Evolutionary conservation across 106 monocot species (phyloP).

Genomic region (Agapanthus africanus): DNA sequence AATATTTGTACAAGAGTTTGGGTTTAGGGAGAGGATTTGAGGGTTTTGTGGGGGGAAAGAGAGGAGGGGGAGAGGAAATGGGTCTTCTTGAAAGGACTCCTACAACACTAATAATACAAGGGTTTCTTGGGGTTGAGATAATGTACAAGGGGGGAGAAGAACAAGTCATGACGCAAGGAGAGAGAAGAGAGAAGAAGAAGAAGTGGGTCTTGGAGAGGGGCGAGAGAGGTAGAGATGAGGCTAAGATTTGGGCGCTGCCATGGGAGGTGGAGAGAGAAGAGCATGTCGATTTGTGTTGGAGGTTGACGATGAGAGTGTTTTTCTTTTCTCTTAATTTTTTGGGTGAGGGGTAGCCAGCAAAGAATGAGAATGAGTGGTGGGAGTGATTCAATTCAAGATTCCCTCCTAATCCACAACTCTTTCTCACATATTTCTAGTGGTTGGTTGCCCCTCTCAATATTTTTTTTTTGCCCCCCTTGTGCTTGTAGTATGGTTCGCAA

Average conservation of each 20-base stretch:
- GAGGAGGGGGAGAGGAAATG: conserved; percentile 2
- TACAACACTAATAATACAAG: too few relatives aligned
- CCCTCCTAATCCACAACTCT: conserved; percentile 33
- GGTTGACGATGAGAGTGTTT: too few relatives aligned
- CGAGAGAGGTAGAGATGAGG: not conserved
- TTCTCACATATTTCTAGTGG: not conserved
- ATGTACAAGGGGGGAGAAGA: conserved; percentile 32
- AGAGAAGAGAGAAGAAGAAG: conserved; percentile 3
- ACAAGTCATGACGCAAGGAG: conserved; percentile 14
- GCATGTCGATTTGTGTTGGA: conserved; percentile 6
- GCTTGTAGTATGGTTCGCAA: too few relatives aligned
- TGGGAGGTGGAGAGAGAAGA: conserved; percentile 12
- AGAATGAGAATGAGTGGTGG: conserved; percentile 50
- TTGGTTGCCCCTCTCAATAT: too few relatives aligned
- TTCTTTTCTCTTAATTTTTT: too few relatives aligned
- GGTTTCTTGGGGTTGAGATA: too few relatives aligned
- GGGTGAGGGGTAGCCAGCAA: not conserved
- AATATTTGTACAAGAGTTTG: not conserved
- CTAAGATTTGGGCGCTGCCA: conserved; percentile 7
- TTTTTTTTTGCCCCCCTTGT: too few relatives aligned
- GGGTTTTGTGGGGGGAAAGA: too few relatives aligned
- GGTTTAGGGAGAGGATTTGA: not conserved
- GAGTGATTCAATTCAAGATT: conserved; percentile 14
- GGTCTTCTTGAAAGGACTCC: too few relatives aligned
- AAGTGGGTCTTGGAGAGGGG: not conserved